Percentiles rank a stretch among this genome's conserved stretches.
Conservation (phyloP, 495 filamentous ascomycete genomes). For the Neurospora intermedia region DNA sequence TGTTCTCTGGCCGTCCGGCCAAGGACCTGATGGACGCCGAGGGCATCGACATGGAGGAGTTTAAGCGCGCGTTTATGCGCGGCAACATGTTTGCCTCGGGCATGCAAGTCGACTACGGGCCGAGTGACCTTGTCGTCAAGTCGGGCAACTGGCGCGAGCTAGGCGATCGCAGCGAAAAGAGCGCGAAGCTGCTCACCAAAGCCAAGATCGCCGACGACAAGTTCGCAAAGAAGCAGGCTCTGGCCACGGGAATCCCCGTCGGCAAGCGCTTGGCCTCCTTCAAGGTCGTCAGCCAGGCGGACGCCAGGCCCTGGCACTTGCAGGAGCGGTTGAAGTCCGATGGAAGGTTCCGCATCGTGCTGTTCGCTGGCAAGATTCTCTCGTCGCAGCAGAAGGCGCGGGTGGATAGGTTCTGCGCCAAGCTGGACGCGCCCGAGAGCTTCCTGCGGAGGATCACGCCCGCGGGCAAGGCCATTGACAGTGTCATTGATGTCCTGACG, state of each 20-base stretch:
- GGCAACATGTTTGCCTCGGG: slow-evolving; percentile 30
- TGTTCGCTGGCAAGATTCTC: slow-evolving; percentile 51
- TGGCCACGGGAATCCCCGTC: slow-evolving; percentile 11
- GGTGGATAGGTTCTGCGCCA: slow-evolving; percentile 34
- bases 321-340: slow-evolving; percentile 35
- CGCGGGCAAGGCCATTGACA: slow-evolving; percentile 23
- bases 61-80: slow-evolving; percentile 29
- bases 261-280: slow-evolving; percentile 49
- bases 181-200: background rate
- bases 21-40: slow-evolving; percentile 33
- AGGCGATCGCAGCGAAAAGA: slow-evolving; percentile 41
- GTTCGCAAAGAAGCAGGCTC: slow-evolving; percentile 16
- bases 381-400: slow-evolving; percentile 30
- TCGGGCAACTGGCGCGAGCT: slow-evolving; percentile 7
- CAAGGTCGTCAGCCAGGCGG: slow-evolving; percentile 49
- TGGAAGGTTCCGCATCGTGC: slow-evolving; percentile 55
- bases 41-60: slow-evolving; percentile 35
- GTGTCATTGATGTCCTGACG: slow-evolving; percentile 48
- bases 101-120: slow-evolving; percentile 23
- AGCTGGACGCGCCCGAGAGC: slow-evolving; percentile 23
- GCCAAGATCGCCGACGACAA: slow-evolving; percentile 5
- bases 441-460: slow-evolving; percentile 37
- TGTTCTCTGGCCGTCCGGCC: slow-evolving; percentile 35
- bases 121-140: slow-evolving; percentile 22
- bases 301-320: slow-evolving; percentile 49